phyloP scores from a whole-genome alignment of 2,329 filamentous ascomycete genomes.

The Plenodomus lindquistii region DNA sequence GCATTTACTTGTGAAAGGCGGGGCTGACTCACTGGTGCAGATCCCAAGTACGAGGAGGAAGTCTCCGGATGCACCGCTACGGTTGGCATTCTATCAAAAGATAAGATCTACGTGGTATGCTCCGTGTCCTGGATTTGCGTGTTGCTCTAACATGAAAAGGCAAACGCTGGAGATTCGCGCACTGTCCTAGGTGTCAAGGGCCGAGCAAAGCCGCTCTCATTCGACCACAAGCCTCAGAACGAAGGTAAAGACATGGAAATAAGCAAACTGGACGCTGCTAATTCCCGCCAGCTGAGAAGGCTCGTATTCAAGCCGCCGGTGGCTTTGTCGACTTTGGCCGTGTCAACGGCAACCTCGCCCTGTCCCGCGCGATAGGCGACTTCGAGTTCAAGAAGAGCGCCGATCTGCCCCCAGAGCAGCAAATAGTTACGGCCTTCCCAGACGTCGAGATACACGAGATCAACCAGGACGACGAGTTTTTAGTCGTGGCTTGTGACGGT shows the following conservation, averaged over 20 bases:
- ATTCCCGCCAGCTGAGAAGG: conserved; percentile 77
- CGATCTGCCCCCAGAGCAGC: conserved; percentile 94
- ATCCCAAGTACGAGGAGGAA: conserved; percentile 96
- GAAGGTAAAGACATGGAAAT: conserved; percentile 65
- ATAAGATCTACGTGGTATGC: conserved; percentile 95
- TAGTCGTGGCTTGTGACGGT: conserved; percentile 52
- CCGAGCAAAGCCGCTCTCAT: conserved; percentile 95
- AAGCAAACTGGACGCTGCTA: conserved; percentile 8
- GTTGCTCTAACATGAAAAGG: conserved; percentile 58
- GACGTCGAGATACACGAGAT: conserved; percentile 92
- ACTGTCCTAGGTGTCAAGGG: conserved; percentile 96
- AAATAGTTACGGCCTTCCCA: conserved; percentile 96
- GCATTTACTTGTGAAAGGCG: conserved; percentile 5
- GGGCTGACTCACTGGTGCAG: conserved; percentile 56
- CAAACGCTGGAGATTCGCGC: conserved; percentile 95
- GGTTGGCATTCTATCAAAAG: conserved; percentile 82
- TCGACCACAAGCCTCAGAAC: conserved; percentile 98
- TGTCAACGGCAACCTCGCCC: conserved; percentile 95
- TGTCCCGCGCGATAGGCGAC: conserved; percentile 96
- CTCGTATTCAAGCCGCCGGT: conserved; percentile 90
- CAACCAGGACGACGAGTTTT: conserved; percentile 90
- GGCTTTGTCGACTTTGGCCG: conserved; percentile 98
- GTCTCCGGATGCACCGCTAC: conserved; percentile 97
- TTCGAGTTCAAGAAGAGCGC: conserved; percentile 99
- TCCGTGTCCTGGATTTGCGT: neutral